Conservation (phyloP, 1,284 basidiomycete species). For the Ceratobasidium sp. region DNA sequence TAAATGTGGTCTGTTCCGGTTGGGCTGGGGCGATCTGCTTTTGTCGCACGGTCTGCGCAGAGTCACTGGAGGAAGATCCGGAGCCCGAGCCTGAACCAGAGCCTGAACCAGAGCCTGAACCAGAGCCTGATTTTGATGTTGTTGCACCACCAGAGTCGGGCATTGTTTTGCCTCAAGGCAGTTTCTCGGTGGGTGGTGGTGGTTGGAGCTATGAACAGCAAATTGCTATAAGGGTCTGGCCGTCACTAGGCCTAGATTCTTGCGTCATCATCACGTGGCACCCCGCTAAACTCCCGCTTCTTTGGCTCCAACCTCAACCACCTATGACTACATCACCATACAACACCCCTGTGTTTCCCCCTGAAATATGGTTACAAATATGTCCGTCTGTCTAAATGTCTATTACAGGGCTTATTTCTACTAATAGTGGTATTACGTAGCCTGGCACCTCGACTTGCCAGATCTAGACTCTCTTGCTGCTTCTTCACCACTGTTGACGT, state of each 20-base stretch:
- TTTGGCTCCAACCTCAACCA: slow-evolving; percentile 8
- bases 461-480: slow-evolving; percentile 3
- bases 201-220: too few relatives aligned
- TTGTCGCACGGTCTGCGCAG: slow-evolving; percentile 29
- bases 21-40: neutral
- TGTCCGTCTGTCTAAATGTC: slow-evolving; percentile 10
- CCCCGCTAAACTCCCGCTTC: neutral
- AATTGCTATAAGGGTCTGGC: too few relatives aligned
- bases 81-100: slow-evolving; percentile 27
- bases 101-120: slow-evolving; percentile 28
- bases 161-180: slow-evolving; percentile 1
- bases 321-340: slow-evolving; percentile 1
- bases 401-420: neutral
- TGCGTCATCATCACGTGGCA: slow-evolving; percentile 26
- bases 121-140: neutral
- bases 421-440: neutral
- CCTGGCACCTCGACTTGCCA: slow-evolving; percentile 5
- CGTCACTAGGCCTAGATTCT: neutral
- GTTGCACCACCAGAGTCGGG: slow-evolving; percentile 5
- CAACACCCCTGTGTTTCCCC: slow-evolving; percentile 30
- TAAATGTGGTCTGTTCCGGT: slow-evolving; percentile 29
- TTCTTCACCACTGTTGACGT: neutral
- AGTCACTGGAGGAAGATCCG: slow-evolving; percentile 28
- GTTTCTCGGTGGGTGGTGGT: slow-evolving; percentile 12
- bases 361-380: slow-evolving; percentile 42